Percentiles rank a stretch among this genome's conserved stretches.
phyloP scores from a whole-genome alignment of 768 basidiomycete genomes.

The Pholiota microspora region DNA sequence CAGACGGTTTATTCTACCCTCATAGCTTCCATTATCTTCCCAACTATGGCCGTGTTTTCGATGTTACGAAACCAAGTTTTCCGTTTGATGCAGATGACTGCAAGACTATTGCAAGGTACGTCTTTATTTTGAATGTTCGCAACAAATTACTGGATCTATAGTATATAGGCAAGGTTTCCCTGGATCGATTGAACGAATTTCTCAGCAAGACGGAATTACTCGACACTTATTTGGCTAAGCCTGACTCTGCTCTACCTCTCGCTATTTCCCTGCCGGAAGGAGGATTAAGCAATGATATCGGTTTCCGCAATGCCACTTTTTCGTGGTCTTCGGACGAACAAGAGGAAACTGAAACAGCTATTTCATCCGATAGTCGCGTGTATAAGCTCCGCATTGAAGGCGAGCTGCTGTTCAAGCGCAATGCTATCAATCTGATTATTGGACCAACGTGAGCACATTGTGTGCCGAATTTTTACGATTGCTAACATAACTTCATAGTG shows the following conservation, averaged over 20 bases:
- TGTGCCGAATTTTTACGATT: neutral
- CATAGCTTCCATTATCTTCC: conserved; percentile 51
- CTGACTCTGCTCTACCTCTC: neutral
- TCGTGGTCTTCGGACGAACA: conserved; percentile 45
- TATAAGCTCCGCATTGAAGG: conserved; percentile 53
- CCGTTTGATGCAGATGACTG: conserved; percentile 35
- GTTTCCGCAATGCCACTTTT: conserved; percentile 52
- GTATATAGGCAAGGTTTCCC: conserved; percentile 48
- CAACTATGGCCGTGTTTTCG: conserved; percentile 60
- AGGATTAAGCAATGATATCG: conserved; percentile 31
- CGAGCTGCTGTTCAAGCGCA: conserved; percentile 52
- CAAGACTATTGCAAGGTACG: neutral
- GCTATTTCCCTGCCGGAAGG: neutral
- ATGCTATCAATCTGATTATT: conserved; percentile 52
- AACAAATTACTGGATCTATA: neutral
- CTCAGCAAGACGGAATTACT: conserved; percentile 48
- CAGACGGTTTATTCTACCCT: neutral
- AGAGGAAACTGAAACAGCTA: conserved; percentile 26
- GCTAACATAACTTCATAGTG: neutral
- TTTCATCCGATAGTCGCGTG: conserved; percentile 43
- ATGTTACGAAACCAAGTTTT: conserved; percentile 51
- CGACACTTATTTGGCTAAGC: conserved; percentile 28
- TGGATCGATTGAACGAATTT: conserved; percentile 50
- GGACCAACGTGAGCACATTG: conserved; percentile 42
- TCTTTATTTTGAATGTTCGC: neutral